Base-by-base conservation (phyloP, 164 flowering plant species). In the Protea cynaroides region DNA sequence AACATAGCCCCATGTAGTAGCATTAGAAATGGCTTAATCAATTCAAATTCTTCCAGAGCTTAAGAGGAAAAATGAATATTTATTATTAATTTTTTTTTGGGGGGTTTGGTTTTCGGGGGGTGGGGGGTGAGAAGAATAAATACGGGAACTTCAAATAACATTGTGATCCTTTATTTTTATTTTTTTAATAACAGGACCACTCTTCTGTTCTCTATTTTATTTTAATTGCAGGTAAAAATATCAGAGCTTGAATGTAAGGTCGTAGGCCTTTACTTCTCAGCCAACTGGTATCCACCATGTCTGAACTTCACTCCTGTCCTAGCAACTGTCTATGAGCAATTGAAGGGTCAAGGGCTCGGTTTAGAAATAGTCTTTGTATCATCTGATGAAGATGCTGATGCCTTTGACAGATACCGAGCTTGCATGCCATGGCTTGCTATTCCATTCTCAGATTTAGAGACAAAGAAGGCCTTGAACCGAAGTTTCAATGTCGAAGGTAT, bases 361-460 rank as follows among this genome's bases (percentile, higher is more conserved):
- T 78, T 86, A 14, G 89, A 86, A 74, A 46, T 84, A 25, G 82
- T 86, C 5, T 84, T 80, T 23, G 86, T 86, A 21, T 86, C 92
- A 1, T 83, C 85, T 3, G 92, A 86, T 54, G 89, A 84, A 65
- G 82, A 79, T 61, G 44, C 59, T 3, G 61, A 72, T 10, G 87
- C 89, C 37, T 84, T 84, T 72, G 69, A 82, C 57, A 52, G 8
- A 11, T 83, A 80, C 43, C 75, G 69, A 10, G 73, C 81, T 0
- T 51, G 61, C 65, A 86, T 86, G 92, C 89, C 89, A 40, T 86
- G 92, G 92, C 81, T 81, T 22, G 76, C 89, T 0, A 57, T 84
- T 59, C 92, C 92, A 21, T 86, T 79, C 59, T 80, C 89, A 1
- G 92, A 84, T 62, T 59, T 84, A 64, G 83, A 76, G 25, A 63